Percentiles rank a stretch among this genome's conserved stretches.
Evolutionary conservation across 345 rosid species (phyloP).

Genomic region (Lepidium sativum): DNA sequence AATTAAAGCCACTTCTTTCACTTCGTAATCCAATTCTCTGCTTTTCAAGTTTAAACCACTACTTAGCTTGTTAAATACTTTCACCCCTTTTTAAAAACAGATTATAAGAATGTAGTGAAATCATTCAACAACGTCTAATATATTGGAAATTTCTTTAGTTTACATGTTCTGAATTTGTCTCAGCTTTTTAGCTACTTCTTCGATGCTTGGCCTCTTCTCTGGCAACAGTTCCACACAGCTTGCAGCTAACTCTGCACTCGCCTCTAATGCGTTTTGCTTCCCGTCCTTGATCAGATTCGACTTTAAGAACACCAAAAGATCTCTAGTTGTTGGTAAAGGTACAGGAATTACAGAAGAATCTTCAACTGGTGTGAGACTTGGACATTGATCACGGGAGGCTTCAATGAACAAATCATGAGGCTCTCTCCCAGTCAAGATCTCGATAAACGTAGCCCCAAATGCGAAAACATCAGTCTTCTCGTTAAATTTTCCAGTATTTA

Average conservation of each 20-base stretch:
- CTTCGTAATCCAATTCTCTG: neutral
- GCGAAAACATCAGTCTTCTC: slow-evolving; percentile 14
- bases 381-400: neutral
- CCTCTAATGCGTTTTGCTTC: neutral
- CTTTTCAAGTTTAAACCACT: neutral
- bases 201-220: neutral
- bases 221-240: neutral
- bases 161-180: neutral
- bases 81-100: neutral
- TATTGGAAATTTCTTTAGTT: neutral
- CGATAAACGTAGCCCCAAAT: slow-evolving; percentile 4
- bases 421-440: neutral
- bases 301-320: slow-evolving; percentile 10
- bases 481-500: neutral
- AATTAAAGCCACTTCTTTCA: neutral
- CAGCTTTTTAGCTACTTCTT: slow-evolving; percentile 5
- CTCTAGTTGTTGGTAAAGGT: neutral
- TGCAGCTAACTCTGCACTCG: neutral
- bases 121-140: too few relatives aligned
- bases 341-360: neutral
- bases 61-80: too few relatives aligned
- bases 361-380: neutral
- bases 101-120: neutral
- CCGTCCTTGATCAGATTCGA: neutral
- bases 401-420: neutral